These are phyloP conservation scores for Trichoderma gracile DNA, from an alignment of 2,329 filamentous ascomycete species.

Conservation along the genomic window DNA sequence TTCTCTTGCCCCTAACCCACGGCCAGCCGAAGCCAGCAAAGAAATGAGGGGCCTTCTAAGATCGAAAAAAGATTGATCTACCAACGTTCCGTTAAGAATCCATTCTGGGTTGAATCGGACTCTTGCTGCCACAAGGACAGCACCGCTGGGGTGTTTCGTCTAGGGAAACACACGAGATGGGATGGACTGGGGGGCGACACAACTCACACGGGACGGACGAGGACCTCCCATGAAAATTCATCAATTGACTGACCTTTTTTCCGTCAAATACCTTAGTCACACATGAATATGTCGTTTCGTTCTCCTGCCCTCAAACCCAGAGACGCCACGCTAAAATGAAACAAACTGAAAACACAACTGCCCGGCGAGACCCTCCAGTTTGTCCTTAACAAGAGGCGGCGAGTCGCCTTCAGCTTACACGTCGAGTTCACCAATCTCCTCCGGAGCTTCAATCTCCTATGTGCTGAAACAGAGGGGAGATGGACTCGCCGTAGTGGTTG, in stretches of 20 bases:
- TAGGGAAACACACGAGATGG: background rate
- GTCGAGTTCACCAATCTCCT: background rate
- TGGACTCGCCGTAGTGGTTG: conserved; percentile 93
- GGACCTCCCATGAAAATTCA: conserved; percentile 10
- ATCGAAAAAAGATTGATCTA: conserved; percentile 50
- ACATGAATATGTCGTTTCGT: background rate
- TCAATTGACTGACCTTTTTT: conserved; percentile 33
- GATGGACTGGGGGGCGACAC: background rate
- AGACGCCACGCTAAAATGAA: conserved; percentile 43
- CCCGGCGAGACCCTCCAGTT: conserved; percentile 15
- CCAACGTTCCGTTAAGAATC: conserved; percentile 84
- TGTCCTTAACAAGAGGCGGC: background rate
- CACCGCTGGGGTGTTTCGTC: conserved; percentile 61
- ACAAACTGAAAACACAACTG: conserved; percentile 24
- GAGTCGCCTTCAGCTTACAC: conserved; percentile 9
- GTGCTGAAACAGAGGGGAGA: conserved; percentile 69
- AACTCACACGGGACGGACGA: background rate
- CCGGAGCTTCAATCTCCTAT: conserved; percentile 51
- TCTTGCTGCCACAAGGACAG: conserved; percentile 72
- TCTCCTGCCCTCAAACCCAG: conserved; percentile 26
- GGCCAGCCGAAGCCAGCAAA: conserved; percentile 33
- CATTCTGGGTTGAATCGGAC: conserved; percentile 66
- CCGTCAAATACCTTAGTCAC: conserved; percentile 13
- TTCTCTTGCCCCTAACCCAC: conserved; percentile 47
- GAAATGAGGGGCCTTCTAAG: conserved; percentile 43